A percentile compares a stretch with the other conserved stretches of the same genome.
Evolutionary conservation across 2,329 filamentous ascomycete species (phyloP).

Genomic region (Hymenoscyphus linearis): DNA sequence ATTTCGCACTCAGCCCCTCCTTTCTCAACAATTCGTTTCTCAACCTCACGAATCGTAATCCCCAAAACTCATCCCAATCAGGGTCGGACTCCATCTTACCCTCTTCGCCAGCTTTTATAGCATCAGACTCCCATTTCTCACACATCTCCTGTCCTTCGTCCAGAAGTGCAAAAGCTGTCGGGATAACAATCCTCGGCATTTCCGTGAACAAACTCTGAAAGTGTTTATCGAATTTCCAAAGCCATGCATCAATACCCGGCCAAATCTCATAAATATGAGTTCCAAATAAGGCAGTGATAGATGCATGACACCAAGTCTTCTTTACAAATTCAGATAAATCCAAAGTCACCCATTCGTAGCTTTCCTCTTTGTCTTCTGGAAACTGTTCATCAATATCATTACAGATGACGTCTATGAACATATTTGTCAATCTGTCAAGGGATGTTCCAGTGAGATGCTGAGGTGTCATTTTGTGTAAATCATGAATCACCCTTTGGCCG

Average conservation of each 20-base stretch:
- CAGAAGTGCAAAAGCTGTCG: slow-evolving; percentile 14
- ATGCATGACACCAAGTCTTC: slow-evolving; percentile 16
- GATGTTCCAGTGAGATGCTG: slow-evolving; percentile 13
- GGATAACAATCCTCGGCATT: slow-evolving; percentile 17
- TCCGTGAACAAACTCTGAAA: slow-evolving; percentile 12
- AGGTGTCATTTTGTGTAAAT: slow-evolving; percentile 13
- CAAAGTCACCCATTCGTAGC: slow-evolving; percentile 18
- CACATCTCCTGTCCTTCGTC: slow-evolving; percentile 12
- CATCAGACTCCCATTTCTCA: slow-evolving; percentile 13
- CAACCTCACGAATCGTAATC: slow-evolving; percentile 9
- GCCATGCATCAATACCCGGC: slow-evolving; percentile 17
- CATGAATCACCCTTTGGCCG: slow-evolving; percentile 13
- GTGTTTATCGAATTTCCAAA: slow-evolving; percentile 22
- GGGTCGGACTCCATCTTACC: slow-evolving; percentile 5
- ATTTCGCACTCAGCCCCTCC: slow-evolving; percentile 9
- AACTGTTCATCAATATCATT: slow-evolving; percentile 19
- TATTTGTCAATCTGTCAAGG: slow-evolving; percentile 12
- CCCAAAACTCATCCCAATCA: slow-evolving; percentile 16
- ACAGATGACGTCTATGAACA: slow-evolving; percentile 18
- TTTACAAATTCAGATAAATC: slow-evolving; percentile 21
- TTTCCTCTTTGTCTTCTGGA: slow-evolving; percentile 7
- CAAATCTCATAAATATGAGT: slow-evolving; percentile 19
- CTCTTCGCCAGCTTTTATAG: slow-evolving; percentile 10
- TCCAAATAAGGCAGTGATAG: slow-evolving; percentile 21
- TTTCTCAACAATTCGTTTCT: slow-evolving; percentile 9